Base-by-base conservation (phyloP, 208 protist species). In the Acanthamoeba triangularis region DNA sequence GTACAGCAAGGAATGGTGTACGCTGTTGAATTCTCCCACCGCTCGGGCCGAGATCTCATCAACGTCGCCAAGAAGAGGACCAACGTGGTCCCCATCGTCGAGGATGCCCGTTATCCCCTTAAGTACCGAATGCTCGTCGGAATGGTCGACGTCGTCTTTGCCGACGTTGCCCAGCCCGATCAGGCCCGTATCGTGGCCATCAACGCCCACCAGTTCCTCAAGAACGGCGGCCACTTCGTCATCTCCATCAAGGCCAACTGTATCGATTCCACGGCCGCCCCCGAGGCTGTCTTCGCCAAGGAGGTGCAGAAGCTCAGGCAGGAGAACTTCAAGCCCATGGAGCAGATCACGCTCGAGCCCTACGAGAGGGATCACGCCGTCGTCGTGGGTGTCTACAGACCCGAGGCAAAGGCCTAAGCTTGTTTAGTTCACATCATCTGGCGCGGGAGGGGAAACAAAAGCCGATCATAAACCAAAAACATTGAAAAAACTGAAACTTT, bases 11-110 rank as follows among this genome's bases (percentile, higher is more conserved):
- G 99, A 76, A 98, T 99, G 96, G 99, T 99, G 18, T 99, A 99
- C 97, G 99, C 99, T 72, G 99, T 99, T 74, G 99, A 99, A 97
- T 99, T 99, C 94, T 99, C 99, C 11, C 98, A 99, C 96, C 98
- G 99, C 94, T 99, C 99, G 25, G 99, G 99, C 67, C 98, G 99
- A 96, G 99, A 99, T 98, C 98, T 99, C 69, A 98, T 99, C 85
- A 99, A 99, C 96, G 99, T 99, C 97, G 99, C 99, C 74, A 99
- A 99, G 98, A 99, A 99, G 94, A 98, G 99, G 78, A 98, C 99
- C 11, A 99, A 99, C 97, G 99, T 99, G 93, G 99, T 99, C 94
- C 99, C 99, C n/a, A 99, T 99, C 95, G 99, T 99, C 93, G 99
- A 99, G 97, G 99, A 99, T 98, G 99, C 99, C 54, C 98, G 99